Evolutionary conservation across 805 yeast genomes (phyloP), one percentile per base, ranked within the genome.

Genomic region (Metschnikowia arizonensis): DNA sequence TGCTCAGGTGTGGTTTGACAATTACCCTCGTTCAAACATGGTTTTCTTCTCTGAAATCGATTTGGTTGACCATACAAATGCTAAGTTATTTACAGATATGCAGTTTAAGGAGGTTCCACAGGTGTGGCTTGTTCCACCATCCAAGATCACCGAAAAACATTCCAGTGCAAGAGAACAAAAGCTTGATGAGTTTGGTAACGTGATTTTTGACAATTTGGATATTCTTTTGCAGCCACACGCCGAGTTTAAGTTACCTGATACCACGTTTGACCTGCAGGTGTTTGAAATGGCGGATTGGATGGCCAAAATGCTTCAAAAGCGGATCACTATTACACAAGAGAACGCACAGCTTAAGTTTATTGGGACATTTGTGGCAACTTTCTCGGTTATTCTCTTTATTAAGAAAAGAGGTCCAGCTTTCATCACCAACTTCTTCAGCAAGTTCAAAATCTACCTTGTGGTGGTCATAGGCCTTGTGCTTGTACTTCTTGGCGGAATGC

Each of bases 71-170:
- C 51, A 57, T 2, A 58, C 65, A 2, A 81, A 81, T 52, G 48
- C 63, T 9, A 55, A 60, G 3, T 55, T 75, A 19, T 75, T 78
- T 48, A 58, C 64, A 21, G 60, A 64, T 8, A 53, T 82, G 42
- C 60, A 65, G 2, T 56, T 85, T 45, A 62, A 62, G 2, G 65
- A 78, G 2, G 78, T 83, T 3, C 93, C 95, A 1, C 82, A 79
- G 48, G 52, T 83, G n/a, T 79, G 88, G 80, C 65, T 84, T 2
- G 73, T 78, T 45, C 88, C 89, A 3, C 84, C 81, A 3, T 56
- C 62, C 17, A 30, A 32, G 23, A 40, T 58, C 5, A 40, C 54
- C 15, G 43, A 43, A 4, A 60, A 57, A 19, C 49, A 48, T 23
- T 8, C 45, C 21, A 46, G 31, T 34, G 12, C 7, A 7, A 32